phyloP scores from a whole-genome alignment of 2,329 filamentous ascomycete genomes.

The Thelonectria discophora region DNA sequence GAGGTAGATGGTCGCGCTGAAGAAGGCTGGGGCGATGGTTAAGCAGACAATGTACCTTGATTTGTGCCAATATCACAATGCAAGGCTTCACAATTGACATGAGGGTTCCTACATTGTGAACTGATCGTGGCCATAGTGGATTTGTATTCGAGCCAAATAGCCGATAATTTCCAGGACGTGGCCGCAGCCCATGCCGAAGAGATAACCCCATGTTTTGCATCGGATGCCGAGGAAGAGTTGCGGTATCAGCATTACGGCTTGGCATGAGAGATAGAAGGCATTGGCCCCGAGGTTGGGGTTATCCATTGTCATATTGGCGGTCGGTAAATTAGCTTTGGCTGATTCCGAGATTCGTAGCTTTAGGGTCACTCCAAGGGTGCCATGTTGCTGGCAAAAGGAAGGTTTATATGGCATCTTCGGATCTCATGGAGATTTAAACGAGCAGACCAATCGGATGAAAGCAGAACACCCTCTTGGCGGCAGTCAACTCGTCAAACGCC shows the following conservation, averaged over 20 bases:
- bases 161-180: conserved; percentile 66
- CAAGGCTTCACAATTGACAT: accelerated
- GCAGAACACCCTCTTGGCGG: neutral
- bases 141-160: conserved; percentile 65
- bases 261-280: conserved; percentile 49
- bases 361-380: neutral
- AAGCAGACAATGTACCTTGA: conserved; percentile 54
- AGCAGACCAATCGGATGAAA: conserved; percentile 17
- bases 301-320: conserved; percentile 29
- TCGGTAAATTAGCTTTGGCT: neutral
- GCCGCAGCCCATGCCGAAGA: conserved; percentile 58
- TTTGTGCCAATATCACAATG: too few species aligned
- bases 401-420: conserved; percentile 9
- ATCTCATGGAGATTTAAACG: conserved; percentile 13
- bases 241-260: conserved; percentile 53
- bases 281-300: conserved; percentile 32
- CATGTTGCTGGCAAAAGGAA: neutral
- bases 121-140: conserved; percentile 60
- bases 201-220: conserved; percentile 53
- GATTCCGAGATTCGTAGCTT: neutral
- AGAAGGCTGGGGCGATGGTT: conserved; percentile 70
- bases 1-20: conserved; percentile 70
- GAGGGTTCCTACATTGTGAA: conserved; percentile 61
- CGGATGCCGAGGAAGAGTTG: conserved; percentile 50
- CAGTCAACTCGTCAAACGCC: neutral